Evolutionary conservation across 495 filamentous ascomycete genomes (phyloP), one percentile per base, ranked within the genome.

Genomic region (Penicillium cosmopolitanum): DNA sequence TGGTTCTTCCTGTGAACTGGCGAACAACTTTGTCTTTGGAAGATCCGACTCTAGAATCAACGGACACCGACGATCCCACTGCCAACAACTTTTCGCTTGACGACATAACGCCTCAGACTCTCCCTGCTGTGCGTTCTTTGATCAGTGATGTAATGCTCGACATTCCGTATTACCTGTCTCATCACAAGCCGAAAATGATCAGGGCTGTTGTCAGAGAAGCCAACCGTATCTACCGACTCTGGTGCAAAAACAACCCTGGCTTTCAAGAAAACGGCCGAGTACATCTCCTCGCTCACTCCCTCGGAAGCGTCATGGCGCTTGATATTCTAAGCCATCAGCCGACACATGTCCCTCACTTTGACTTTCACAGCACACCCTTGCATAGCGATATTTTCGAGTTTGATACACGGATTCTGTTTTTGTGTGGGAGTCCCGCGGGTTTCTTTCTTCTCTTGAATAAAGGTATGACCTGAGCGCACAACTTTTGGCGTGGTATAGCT

Each of bases 131-230:
- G 0, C 87, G 95, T 10, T 90, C 89, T 62, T 82, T 98, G 62
- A 93, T 98, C 60, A 93, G 89, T 54, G 95, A 98, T 69, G 92
- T 98, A 55, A 96, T 98, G 91, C 85, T 97, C 5, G 95, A 98
- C 68, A 92, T 98, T 35, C 95, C 95, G 0, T 97, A 96, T 65
- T 98, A 98, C 73, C 85, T 98, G 61, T 97, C 93, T 1, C 90
- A 95, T 64, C 95, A 97, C 73, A 95, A 97, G 64, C 86, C 88
- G 1, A 96, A 91, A 73, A 98, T 98, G 93, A 87, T 96, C 28
- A 82, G 87, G 53, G 94, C 93, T 1, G 87, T 97, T 21, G 87
- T 93, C n/a, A 80, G 78, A 65, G 95, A 98, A 74, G 95, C 95
- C 1, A 98, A 98, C 64, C 85, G 95, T 2, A 88, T 98, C 5